Base-by-base conservation (phyloP, 192 early-diverging fungal genomes). In the Gaertneriomyces semiglobifer region DNA sequence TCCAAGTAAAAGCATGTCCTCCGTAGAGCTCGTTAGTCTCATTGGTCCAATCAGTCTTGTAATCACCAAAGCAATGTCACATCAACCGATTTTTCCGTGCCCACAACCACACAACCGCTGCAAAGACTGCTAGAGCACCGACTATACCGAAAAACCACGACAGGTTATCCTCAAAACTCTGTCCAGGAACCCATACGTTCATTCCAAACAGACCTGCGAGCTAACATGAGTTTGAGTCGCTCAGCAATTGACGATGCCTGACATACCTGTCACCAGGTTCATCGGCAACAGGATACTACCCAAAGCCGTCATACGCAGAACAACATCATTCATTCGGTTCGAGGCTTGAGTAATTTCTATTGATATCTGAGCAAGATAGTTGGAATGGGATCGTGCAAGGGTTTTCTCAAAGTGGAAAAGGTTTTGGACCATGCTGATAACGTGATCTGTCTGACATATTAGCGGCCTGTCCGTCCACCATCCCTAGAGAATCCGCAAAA, bases 211-310 rank as follows among this genome's bases (percentile, higher is more conserved):
- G 33, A 52, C 62, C 58, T 60, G 42, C 11, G 6, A 33, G 14
- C 19, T n/a, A 0, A 50, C 14, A 12, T n/a, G 16, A 50, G 16
- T 18, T 50, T 18, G 48, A 33, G 25, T 33, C 25, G 25, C 25
- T 0, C 25, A 33, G 25, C 25, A 33, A 50, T 50, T 0, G 48
- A 50, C 12, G 16, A 12, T 16, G 55, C 18, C n/a, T n/a, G 0
- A 65, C 50, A 65, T 18, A 71, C 91, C 93, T 0, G 94, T 93
- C 38, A 95, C 81, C 57, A 97, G 72, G 63, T 94, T 94, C 61
- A 96, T 73, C 14, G 95, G 95, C 18, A 98, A 82, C 19, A 98
- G 73, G 44, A 98, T 90, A 20, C 85, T 87, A 1, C 91, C 95
- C 48, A 96, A 58, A 6, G 90, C 89, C 2, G 93, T 94, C 70